Evolutionary conservation across 2,329 filamentous ascomycete species (phyloP).

Genomic region (Exophiala oligosperma): DNA sequence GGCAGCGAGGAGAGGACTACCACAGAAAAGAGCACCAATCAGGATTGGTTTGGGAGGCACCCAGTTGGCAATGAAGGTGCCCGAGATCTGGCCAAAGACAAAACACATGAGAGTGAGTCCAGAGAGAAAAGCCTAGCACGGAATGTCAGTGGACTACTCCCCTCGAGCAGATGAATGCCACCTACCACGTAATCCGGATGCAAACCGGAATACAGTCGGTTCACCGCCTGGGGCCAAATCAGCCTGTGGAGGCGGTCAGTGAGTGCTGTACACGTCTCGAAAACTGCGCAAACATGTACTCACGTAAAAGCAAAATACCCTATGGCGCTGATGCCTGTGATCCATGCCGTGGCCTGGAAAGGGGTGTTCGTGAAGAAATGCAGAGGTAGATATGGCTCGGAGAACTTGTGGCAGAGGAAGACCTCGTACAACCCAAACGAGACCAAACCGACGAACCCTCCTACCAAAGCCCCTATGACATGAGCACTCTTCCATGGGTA

Average conservation of each 20-base stretch:
- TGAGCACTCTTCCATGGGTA: constrained; percentile 45
- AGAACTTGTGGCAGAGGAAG: background rate
- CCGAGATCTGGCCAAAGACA: background rate
- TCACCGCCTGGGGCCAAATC: constrained; percentile 3
- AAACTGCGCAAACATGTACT: too few species aligned
- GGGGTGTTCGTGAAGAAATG: constrained; percentile 1
- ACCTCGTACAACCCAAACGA: constrained; percentile 23
- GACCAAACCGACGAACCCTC: constrained; percentile 33
- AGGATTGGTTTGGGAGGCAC: background rate
- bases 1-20: background rate
- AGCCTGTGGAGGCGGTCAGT: background rate
- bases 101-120: background rate
- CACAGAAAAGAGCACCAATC: background rate
- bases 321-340: background rate
- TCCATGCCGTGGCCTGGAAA: background rate
- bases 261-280: too few species aligned
- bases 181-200: too few species aligned
- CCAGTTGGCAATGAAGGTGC: background rate
- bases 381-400: constrained; percentile 6
- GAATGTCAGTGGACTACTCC: too few species aligned
- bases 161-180: too few species aligned
- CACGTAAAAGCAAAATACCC: too few species aligned
- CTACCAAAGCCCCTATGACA: constrained; percentile 38
- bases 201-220: background rate
- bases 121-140: too few species aligned